phyloP scores from a whole-genome alignment of 2,329 filamentous ascomycete species.

The Ilyonectria robusta region DNA sequence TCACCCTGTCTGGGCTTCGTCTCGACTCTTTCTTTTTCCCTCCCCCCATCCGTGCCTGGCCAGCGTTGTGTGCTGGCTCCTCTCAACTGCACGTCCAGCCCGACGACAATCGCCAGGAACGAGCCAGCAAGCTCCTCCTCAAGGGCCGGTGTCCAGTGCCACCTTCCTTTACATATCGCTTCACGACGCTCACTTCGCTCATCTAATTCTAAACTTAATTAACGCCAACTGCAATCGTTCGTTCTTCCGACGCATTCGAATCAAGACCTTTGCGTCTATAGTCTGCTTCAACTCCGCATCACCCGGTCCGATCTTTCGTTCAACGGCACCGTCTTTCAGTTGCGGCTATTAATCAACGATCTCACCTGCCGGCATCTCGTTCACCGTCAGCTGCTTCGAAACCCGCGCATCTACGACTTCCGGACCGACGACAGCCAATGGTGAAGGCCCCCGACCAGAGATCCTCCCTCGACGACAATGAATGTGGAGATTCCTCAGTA shows the following conservation, averaged over 20 bases:
- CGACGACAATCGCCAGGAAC: constrained; percentile 46
- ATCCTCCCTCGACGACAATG: constrained; percentile 41
- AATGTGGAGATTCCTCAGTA: constrained; percentile 33
- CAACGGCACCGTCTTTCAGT: constrained; percentile 49
- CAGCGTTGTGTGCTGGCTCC: constrained; percentile 45
- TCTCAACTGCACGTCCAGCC: constrained; percentile 39
- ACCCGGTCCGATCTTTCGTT: constrained; percentile 39
- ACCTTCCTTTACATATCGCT: constrained; percentile 39
- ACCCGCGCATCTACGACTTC: constrained; percentile 10
- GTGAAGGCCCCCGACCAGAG: constrained; percentile 25
- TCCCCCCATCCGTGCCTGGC: constrained; percentile 44
- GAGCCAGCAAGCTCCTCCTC: constrained; percentile 41
- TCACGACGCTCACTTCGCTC: constrained; percentile 42
- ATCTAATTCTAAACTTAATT: constrained; percentile 47
- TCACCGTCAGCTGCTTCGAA: constrained; percentile 3
- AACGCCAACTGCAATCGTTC: constrained; percentile 45
- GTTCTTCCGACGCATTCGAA: constrained; percentile 36
- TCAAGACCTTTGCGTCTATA: constrained; percentile 30
- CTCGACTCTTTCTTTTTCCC: constrained; percentile 34
- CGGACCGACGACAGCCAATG: constrained; percentile 28
- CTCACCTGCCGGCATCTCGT: constrained; percentile 45
- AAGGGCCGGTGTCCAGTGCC: constrained; percentile 38
- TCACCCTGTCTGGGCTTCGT: constrained; percentile 28
- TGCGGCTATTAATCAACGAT: constrained; percentile 49
- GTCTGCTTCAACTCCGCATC: constrained; percentile 36